Evolutionary conservation across 2,329 filamentous ascomycete species (phyloP), one percentile per base, ranked within the genome.

Genomic region (Phialophora macrospora): DNA sequence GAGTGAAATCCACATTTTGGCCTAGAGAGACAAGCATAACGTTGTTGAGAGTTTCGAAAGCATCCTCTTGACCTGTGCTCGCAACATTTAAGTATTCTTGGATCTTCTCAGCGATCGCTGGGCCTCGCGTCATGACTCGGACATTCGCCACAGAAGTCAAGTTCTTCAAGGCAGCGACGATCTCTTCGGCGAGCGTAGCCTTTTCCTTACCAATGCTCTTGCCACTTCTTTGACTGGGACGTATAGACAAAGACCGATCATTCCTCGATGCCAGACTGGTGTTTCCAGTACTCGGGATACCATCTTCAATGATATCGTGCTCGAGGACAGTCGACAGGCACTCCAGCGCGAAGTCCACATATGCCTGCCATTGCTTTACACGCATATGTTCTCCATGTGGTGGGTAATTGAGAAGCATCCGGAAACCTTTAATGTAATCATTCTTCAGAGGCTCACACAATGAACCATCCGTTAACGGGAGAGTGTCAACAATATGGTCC

Each of bases 371-470:
- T 64, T 87, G 83, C 14, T 86, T 82, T 22, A 80, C 81, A 11
- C 87, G 84, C 12, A 98, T 81, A 72, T 93, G 88, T 77, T 98
- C 96, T 30, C 90, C 87, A 75, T 96, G 92, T 20, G 91, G 85
- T 54, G 87, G 86, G 72, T 90, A 86, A 49, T 87, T 86, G 20
- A 98, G 83, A 2, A 97, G 78, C 30, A 85, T 82, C 4, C 85
- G 81, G 70, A 99, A 80, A 22, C 88, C 85, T 79, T 91, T 96
- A 70, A 91, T 84, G 75, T 97, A 96, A 73, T 95, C 88, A 56
- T 88, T 83, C 26, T 88, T 80, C 4, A 99, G 82, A 12, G 90
- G 88, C 64, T 88, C 83, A 57, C 66, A 71, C 69, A 92, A 87
- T 61, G 90, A 85, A 1, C 87, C 87, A 61, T 88, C 85, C 0